Percentiles rank a stretch among this genome's conserved stretches.
Conservation (phyloP, 164 flowering plant genomes). For the Chloranthus sessilifolius region DNA sequence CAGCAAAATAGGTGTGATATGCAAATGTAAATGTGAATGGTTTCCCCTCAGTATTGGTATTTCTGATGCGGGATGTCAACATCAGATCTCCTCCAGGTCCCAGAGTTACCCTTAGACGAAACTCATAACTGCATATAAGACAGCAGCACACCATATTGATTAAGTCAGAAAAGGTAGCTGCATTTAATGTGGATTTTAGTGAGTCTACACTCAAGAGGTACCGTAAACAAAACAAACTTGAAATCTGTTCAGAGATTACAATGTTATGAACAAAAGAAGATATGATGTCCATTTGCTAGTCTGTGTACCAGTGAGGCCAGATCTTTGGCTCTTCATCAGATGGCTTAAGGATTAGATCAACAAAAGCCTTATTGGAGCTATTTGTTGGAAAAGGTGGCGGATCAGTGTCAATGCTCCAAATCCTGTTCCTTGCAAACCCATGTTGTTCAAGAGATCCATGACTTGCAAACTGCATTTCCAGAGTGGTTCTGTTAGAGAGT, state of each 20-base stretch:
- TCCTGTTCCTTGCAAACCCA: conserved; percentile 94
- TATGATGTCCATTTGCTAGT: neutral
- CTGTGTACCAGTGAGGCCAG: conserved; percentile 84
- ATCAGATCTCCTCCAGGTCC: conserved; percentile 79
- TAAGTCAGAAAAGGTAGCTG: neutral
- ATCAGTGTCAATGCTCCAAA: conserved; percentile 73
- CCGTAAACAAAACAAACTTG: neutral
- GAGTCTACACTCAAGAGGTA: neutral
- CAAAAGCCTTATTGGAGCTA: conserved; percentile 41
- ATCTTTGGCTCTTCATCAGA: conserved; percentile 74
- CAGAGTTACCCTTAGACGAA: conserved; percentile 66
- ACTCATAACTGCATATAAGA: conserved; percentile 60
- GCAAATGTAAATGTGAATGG: conserved; percentile 67
- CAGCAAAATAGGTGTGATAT: conserved; percentile 81
- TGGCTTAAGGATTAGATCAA: conserved; percentile 77
- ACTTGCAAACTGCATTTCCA: conserved; percentile 54
- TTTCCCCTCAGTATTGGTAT: conserved; percentile 75
- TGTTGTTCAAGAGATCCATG: conserved; percentile 73
- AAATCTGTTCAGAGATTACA: neutral
- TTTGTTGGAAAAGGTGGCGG: conserved; percentile 71
- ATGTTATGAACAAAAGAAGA: neutral
- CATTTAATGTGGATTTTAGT: neutral
- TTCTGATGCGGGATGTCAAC: conserved; percentile 85
- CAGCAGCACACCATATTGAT: conserved; percentile 2
- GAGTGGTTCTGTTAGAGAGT: neutral